These are phyloP conservation scores for Spergularia azorica DNA, from an alignment of 179 eudicot genomes.

Conservation along the genomic window DNA sequence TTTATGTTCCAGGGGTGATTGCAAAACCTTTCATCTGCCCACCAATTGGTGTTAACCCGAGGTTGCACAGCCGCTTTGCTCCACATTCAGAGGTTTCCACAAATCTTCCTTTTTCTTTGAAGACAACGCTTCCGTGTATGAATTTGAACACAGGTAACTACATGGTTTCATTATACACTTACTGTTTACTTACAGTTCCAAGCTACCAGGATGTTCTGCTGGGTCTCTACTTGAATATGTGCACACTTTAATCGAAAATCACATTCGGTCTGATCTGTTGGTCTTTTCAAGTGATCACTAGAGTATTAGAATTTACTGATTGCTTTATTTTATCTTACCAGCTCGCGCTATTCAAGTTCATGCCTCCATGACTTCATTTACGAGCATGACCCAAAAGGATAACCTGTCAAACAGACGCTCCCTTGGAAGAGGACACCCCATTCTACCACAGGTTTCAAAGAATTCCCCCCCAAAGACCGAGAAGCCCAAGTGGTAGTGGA, in stretches of 20 bases:
- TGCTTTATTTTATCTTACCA: constrained; percentile 1
- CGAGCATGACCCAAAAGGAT: constrained; percentile 13
- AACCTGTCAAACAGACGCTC: neutral
- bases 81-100: neutral
- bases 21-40: constrained; percentile 5
- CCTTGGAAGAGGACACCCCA: constrained; percentile 6
- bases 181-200: neutral
- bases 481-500: constrained; percentile 23
- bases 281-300: too few relatives aligned
- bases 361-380: constrained; percentile 9
- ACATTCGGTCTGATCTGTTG: too few relatives aligned
- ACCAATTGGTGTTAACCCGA: constrained; percentile 3
- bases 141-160: constrained; percentile 15
- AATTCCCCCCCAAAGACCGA: constrained; percentile 10
- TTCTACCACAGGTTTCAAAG: constrained; percentile 14
- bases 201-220: too few relatives aligned
- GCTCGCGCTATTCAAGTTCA: constrained; percentile 8
- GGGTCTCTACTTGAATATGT: neutral
- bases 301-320: neutral
- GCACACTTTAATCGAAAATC: neutral
- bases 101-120: constrained; percentile 1
- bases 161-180: neutral
- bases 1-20: constrained; percentile 14
- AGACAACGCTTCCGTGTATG: neutral
- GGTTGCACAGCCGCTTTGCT: neutral